phyloP scores from a whole-genome alignment of 805 yeast species.

The Starmerella bombicola region DNA sequence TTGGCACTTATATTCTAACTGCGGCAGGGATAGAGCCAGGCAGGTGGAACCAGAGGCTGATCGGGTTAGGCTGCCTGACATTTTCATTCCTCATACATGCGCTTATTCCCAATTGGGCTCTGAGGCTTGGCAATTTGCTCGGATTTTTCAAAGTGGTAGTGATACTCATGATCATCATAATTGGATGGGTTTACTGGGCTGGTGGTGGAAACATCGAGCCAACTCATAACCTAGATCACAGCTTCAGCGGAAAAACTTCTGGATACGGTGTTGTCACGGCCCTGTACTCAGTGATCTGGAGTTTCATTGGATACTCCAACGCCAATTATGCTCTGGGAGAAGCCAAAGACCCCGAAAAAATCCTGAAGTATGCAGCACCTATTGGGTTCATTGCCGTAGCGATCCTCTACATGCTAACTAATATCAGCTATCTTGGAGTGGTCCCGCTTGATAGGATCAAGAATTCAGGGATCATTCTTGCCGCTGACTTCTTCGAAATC shows the following conservation, averaged over 20 bases:
- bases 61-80: conserved; percentile 62
- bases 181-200: conserved; percentile 71
- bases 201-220: conserved; percentile 45
- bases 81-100: conserved; percentile 57
- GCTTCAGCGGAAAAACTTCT: conserved; percentile 35
- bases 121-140: conserved; percentile 49
- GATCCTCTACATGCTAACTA: conserved; percentile 59
- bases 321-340: conserved; percentile 77
- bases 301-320: conserved; percentile 71
- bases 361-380: conserved; percentile 65
- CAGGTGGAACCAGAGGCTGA: conserved; percentile 65
- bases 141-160: conserved; percentile 67
- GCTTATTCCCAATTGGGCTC: conserved; percentile 49
- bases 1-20: conserved; percentile 61
- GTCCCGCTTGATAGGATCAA: conserved; percentile 36
- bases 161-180: conserved; percentile 52
- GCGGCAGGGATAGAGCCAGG: conserved; percentile 26
- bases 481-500: conserved; percentile 60
- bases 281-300: conserved; percentile 72
- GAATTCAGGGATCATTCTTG: conserved; percentile 55
- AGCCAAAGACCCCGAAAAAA: conserved; percentile 56
- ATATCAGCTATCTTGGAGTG: conserved; percentile 53
- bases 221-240: conserved; percentile 48
- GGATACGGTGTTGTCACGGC: conserved; percentile 44
- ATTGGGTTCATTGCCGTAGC: conserved; percentile 49